Conservation (phyloP, 2,329 filamentous ascomycete species). For the Mycosphaerella sp. region DNA sequence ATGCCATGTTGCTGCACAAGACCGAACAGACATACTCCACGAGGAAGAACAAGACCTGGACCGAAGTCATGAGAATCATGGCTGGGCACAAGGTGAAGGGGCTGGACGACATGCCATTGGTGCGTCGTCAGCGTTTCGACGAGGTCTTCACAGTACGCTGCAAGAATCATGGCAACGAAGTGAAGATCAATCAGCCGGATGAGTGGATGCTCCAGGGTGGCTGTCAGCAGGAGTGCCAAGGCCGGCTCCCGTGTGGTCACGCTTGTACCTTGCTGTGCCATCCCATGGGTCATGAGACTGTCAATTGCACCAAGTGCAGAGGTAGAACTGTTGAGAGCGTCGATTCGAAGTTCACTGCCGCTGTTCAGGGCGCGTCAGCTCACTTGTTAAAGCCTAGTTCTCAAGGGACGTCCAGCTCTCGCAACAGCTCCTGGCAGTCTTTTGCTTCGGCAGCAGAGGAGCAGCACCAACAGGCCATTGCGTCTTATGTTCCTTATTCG, state of each 20-base stretch:
- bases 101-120: constrained; percentile 13
- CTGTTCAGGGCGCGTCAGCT: background rate
- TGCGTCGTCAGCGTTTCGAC: constrained; percentile 20
- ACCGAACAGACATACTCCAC: constrained; percentile 16
- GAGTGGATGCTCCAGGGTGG: constrained; percentile 54
- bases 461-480: constrained; percentile 1
- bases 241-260: constrained; percentile 47
- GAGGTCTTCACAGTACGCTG: constrained; percentile 25
- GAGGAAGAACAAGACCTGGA: constrained; percentile 25
- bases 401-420: background rate
- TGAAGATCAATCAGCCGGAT: constrained; percentile 37
- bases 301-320: constrained; percentile 24
- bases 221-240: constrained; percentile 46
- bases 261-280: constrained; percentile 50
- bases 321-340: background rate
- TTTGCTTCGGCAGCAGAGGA: constrained; percentile 7
- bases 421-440: constrained; percentile 5
- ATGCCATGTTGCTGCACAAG: constrained; percentile 49
- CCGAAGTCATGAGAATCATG: constrained; percentile 29
- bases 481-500: constrained; percentile 2
- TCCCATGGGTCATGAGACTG: constrained; percentile 36
- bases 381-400: background rate
- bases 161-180: constrained; percentile 24
- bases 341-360: background rate
- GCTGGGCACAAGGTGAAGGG: constrained; percentile 18